These are phyloP conservation scores for Gautieria morchelliformis DNA, from an alignment of 768 basidiomycete species.

Conservation along the genomic window DNA sequence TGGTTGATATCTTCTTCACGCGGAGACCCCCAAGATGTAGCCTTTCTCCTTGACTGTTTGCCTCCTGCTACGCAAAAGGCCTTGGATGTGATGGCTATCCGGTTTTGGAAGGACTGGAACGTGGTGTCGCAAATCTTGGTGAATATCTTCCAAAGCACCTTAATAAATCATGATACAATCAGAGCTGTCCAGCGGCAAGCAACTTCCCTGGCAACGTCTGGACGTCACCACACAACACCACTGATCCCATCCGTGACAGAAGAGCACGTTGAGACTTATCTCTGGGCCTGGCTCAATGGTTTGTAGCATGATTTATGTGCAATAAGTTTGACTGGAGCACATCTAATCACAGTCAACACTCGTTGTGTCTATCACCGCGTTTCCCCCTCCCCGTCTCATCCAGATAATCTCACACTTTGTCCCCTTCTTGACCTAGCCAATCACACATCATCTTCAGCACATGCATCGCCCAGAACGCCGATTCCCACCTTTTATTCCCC, in stretches of 20 bases:
- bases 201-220: background rate
- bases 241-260: background rate
- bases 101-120: slow-evolving; percentile 54
- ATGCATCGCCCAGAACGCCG: slow-evolving; percentile 34
- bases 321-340: no score
- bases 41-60: slow-evolving; percentile 31
- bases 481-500: slow-evolving; percentile 39
- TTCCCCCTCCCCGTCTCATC: slow-evolving; percentile 36
- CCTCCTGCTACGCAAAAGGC: slow-evolving; percentile 37
- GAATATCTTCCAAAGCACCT: background rate
- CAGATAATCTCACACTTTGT: slow-evolving; percentile 78
- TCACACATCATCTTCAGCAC: slow-evolving; percentile 35
- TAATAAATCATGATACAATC: background rate
- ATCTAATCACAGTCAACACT: slow-evolving; percentile 64
- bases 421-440: slow-evolving; percentile 92
- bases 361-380: slow-evolving; percentile 73
- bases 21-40: slow-evolving; percentile 12
- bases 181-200: background rate
- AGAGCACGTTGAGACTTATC: slow-evolving; percentile 16
- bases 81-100: slow-evolving; percentile 32
- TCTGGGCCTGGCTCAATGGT: slow-evolving; percentile 96
- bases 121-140: slow-evolving; percentile 15
- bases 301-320: slow-evolving; percentile 11
- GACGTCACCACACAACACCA: no score
- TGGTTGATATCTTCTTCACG: slow-evolving; percentile 40